Conservation (phyloP, 768 basidiomycete species). For the Lentinula edodes region DNA sequence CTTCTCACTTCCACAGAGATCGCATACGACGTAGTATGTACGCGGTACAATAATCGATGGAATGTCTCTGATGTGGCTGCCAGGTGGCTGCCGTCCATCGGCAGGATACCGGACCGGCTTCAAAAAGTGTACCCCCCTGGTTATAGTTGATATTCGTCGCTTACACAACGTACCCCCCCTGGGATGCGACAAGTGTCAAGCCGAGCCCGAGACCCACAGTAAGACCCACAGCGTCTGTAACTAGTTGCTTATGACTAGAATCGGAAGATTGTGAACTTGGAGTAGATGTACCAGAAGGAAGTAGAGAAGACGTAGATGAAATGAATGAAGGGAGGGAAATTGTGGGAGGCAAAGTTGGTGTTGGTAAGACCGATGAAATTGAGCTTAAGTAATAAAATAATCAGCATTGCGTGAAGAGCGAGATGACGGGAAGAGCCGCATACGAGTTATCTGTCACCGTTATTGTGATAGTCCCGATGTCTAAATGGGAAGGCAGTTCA, state of each 20-base stretch:
- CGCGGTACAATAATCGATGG: too few species aligned
- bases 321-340: constrained; percentile 1
- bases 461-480: constrained; percentile 31
- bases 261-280: neutral
- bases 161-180: too few species aligned
- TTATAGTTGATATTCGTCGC: too few species aligned
- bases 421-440: constrained; percentile 5
- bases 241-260: neutral
- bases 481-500: constrained; percentile 24
- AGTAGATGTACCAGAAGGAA: neutral
- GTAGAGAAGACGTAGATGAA: neutral
- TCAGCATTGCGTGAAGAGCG: neutral
- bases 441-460: constrained; percentile 33
- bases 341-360: constrained; percentile 5
- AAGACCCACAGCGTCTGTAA: constrained; percentile 28
- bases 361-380: constrained; percentile 1
- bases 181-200: constrained; percentile 19
- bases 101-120: too few species aligned
- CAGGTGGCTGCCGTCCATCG: too few species aligned
- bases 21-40: too few species aligned
- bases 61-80: too few species aligned
- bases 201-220: constrained; percentile 30
- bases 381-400: neutral
- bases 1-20: too few species aligned
- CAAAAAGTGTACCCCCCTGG: too few species aligned